Evolutionary conservation across 768 basidiomycete genomes (phyloP).

Genomic region (Pleurotus tuoliensis): DNA sequence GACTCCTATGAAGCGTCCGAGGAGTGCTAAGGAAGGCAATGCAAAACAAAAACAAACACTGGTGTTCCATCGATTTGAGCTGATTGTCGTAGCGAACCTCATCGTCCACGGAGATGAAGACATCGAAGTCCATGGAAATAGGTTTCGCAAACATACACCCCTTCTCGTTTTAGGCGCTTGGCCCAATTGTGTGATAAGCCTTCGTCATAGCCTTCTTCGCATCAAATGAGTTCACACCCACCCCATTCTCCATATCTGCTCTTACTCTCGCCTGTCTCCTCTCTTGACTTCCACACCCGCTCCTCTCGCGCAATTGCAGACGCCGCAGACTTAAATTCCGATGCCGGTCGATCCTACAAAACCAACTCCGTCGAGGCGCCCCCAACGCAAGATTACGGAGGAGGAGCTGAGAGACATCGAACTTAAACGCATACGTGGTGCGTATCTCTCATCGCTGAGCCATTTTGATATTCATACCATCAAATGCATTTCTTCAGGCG

Average conservation of each 20-base stretch:
- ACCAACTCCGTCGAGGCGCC: constrained; percentile 31
- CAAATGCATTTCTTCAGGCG: constrained; percentile 25
- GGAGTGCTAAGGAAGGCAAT: too few relatives aligned
- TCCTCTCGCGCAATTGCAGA: not conserved
- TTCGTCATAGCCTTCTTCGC: too few relatives aligned
- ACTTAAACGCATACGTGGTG: constrained; percentile 44
- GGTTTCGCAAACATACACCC: too few relatives aligned
- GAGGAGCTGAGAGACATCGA: constrained; percentile 52
- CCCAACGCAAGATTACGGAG: constrained; percentile 41
- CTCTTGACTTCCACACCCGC: constrained; percentile 1
- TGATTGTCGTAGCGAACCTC: too few relatives aligned
- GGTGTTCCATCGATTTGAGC: too few relatives aligned
- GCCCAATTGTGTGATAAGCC: too few relatives aligned
- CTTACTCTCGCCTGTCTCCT: not conserved
- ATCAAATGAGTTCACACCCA: constrained; percentile 4
- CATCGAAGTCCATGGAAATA: too few relatives aligned
- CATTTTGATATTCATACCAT: constrained; percentile 1
- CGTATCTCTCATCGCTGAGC: constrained; percentile 1
- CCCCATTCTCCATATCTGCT: constrained; percentile 4
- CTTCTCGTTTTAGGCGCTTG: too few relatives aligned
- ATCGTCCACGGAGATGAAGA: too few relatives aligned
- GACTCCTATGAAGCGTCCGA: too few relatives aligned
- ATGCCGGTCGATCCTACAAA: constrained; percentile 45
- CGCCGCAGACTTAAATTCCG: constrained; percentile 7
- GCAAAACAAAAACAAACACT: too few relatives aligned